Evolutionary conservation across 1,284 basidiomycete genomes (phyloP), one percentile per base, ranked within the genome.

Genomic region (Prillingera fragicola): DNA sequence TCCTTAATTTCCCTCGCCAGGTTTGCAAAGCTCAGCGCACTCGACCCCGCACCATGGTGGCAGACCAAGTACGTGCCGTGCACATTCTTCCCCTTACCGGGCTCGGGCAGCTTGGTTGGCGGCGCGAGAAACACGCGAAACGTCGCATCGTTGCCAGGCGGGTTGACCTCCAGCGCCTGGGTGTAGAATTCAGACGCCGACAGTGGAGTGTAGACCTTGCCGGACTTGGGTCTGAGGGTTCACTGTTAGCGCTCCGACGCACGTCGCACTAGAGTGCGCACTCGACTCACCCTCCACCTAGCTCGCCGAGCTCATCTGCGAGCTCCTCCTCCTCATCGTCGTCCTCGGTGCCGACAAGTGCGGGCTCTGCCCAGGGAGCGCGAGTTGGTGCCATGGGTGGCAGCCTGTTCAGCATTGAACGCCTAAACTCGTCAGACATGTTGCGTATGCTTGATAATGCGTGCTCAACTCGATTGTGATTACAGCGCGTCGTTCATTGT

Each of bases 41-140:
- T 83, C 61, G 88, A 89, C 3, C 95, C 94, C 1, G 88, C 94
- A 0, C 95, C 94, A 59, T 98, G 94, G 62, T 96, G 91, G 67
- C 87, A 87, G 3, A 97, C 77, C 61, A 97, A 79, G 3, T 94
- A 80, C 0, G 83, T 81, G 8, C 74, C 75, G 3, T 71, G 70
- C n/a, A 75, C 42, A 22, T 51, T n/a, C n/a, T n/a, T 50, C 44
- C 37, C 49, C 38, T 38, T 47, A 15, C 46, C 45, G 5, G 36
- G 3, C 0, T 28, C 29, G 3, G 44, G 21, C 14, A 25, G 6
- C 8, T n/a, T 8, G 2, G 26, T 39, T 25, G 38, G 56, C 12
- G 70, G 77, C 0, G 85, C 84, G 64, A 89, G 84, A 70, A 91
- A 92, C 2, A 80, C 82, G 24, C 88, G 76, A 55, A 82, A 79